Conservation (phyloP, 1,284 basidiomycete genomes). For the Tetrapyrgos nigripes region DNA sequence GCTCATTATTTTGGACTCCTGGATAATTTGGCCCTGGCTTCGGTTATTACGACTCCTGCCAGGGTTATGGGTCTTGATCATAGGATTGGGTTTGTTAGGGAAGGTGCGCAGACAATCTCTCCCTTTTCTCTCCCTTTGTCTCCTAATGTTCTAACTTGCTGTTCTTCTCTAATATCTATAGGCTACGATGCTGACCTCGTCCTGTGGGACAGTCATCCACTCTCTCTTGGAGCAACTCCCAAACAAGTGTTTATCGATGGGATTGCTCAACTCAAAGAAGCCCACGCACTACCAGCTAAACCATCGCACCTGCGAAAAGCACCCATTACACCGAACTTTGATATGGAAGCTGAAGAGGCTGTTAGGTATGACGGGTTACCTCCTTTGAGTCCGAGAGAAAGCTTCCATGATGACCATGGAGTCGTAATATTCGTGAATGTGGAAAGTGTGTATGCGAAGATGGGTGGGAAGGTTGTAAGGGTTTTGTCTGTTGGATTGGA, state of each 20-base stretch:
- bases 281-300: constrained; percentile 49
- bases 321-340: constrained; percentile 68
- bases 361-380: constrained; percentile 70
- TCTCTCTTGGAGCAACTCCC: constrained; percentile 75
- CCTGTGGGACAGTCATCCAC: constrained; percentile 89
- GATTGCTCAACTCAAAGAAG: constrained; percentile 56
- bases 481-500: no score
- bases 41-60: constrained; percentile 71
- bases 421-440: constrained; percentile 54
- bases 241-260: constrained; percentile 77
- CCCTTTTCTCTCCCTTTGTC: constrained; percentile 1
- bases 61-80: constrained; percentile 61
- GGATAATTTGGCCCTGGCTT: constrained; percentile 52
- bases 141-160: constrained; percentile 29
- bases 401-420: constrained; percentile 1
- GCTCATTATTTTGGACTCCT: constrained; percentile 66
- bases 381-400: constrained; percentile 50
- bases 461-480: constrained; percentile 27
- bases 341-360: constrained; percentile 59
- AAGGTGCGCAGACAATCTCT: constrained; percentile 38
- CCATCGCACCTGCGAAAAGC: constrained; percentile 51
- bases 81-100: constrained; percentile 65
- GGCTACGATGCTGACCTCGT: constrained; percentile 65
- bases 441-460: constrained; percentile 37
- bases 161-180: constrained; percentile 33